A percentile compares a stretch with the other conserved stretches of the same genome.
phyloP scores from a whole-genome alignment of 805 yeast genomes.

The Debaryomyces maramus region DNA sequence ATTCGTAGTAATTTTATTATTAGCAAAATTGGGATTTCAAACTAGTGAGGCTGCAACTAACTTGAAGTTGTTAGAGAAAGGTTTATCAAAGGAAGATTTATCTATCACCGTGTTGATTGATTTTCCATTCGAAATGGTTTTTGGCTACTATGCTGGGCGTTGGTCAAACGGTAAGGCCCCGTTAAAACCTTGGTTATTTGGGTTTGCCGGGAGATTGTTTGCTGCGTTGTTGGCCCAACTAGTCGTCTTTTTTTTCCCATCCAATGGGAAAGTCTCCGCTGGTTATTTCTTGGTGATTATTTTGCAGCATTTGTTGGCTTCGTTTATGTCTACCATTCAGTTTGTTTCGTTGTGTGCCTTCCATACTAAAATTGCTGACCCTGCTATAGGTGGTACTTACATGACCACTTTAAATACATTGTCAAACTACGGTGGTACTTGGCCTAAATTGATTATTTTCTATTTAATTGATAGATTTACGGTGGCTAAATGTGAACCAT shows the following conservation, averaged over 20 bases:
- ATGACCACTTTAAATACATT: slow-evolving; percentile 95
- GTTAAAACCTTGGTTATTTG: slow-evolving; percentile 85
- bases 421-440: slow-evolving; percentile 92
- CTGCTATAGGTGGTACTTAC: slow-evolving; percentile 94
- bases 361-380: slow-evolving; percentile 95
- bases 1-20: slow-evolving; percentile 69
- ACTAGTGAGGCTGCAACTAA: slow-evolving; percentile 96
- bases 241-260: slow-evolving; percentile 73
- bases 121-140: slow-evolving; percentile 92
- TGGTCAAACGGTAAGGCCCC: slow-evolving; percentile 85
- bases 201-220: slow-evolving; percentile 74
- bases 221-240: slow-evolving; percentile 78
- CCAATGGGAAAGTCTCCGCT: slow-evolving; percentile 44
- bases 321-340: slow-evolving; percentile 93
- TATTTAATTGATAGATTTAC: slow-evolving; percentile 81
- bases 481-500: slow-evolving; percentile 53
- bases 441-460: slow-evolving; percentile 88
- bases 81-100: slow-evolving; percentile 88
- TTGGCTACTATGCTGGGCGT: slow-evolving; percentile 93
- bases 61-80: slow-evolving; percentile 84
- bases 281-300: slow-evolving; percentile 71
- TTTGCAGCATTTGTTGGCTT: slow-evolving; percentile 77
- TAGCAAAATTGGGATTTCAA: slow-evolving; percentile 90
- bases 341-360: slow-evolving; percentile 93
- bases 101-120: slow-evolving; percentile 91